Conservation (phyloP, 2,329 filamentous ascomycete species). For the Pseudogymnoascus sp. region DNA sequence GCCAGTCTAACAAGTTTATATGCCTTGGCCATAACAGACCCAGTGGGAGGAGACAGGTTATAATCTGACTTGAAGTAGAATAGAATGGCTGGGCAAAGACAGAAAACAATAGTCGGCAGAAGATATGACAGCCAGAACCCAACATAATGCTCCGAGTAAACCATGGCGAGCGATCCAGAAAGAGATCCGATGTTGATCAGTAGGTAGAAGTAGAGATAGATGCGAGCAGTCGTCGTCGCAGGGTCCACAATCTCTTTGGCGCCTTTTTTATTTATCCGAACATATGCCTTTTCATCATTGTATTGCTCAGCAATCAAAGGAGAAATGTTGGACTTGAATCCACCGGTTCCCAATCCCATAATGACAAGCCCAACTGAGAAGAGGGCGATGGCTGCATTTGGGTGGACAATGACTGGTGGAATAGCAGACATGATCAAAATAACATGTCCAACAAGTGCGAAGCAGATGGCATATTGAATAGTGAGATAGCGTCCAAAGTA, state of each 20-base stretch:
- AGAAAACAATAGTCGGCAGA: constrained; percentile 59
- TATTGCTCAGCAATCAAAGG: constrained; percentile 56
- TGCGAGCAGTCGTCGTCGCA: constrained; percentile 46
- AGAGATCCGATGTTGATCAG: constrained; percentile 59
- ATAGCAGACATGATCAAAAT: constrained; percentile 57
- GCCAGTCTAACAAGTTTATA: constrained; percentile 51
- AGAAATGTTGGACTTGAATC: constrained; percentile 65
- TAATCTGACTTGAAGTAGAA: constrained; percentile 52
- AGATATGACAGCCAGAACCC: constrained; percentile 68
- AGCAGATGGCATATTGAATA: constrained; percentile 37
- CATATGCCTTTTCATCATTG: constrained; percentile 40
- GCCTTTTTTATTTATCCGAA: constrained; percentile 42
- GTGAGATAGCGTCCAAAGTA: constrained; percentile 60
- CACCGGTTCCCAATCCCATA: constrained; percentile 59
- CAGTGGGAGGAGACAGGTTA: constrained; percentile 55
- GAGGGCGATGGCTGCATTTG: constrained; percentile 46
- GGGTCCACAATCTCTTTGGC: constrained; percentile 55
- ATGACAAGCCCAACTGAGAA: constrained; percentile 56
- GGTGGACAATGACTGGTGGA: constrained; percentile 47
- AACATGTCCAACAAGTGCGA: constrained; percentile 55
- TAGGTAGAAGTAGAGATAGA: constrained; percentile 65
- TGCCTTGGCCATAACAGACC: constrained; percentile 63
- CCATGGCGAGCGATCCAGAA: constrained; percentile 55
- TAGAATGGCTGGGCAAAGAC: constrained; percentile 53
- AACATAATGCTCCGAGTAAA: constrained; percentile 67